Base-by-base conservation (phyloP, 169 alveolate genomes). In the Plasmodium blacklocki region DNA sequence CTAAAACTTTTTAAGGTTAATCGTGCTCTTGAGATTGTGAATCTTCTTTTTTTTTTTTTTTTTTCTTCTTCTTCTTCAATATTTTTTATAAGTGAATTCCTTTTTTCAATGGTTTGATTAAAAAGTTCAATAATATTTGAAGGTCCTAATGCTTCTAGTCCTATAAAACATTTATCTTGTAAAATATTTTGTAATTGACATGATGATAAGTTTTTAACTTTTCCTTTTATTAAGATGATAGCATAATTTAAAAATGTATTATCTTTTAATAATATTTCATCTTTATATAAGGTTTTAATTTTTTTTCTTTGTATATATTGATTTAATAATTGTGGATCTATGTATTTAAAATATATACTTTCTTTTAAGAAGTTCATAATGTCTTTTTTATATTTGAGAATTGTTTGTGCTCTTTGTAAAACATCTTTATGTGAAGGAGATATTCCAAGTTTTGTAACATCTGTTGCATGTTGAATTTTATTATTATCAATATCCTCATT, bases 121-220 rank as follows among this genome's bases (percentile, higher is more conserved):
- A 80, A 80, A n/a, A 80, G 63, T 18, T 80, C 90, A 29, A 80
- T 80, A 43, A 80, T 80, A 47, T 80, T 80, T 59, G 63, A 80
- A 14, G 90, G 90, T 8, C 90, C 90, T 43, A 80, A 72, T 1
- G 90, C 90, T 71, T 80, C 83, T 60, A 80, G 49, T n/a, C 73
- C 90, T 54, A 80, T 80, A 39, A 80, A 52, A 19, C 90, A 80
- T 60, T 67, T 80, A 19, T 56, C 54, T 15, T 11, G 73, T 9
- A 12, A n/a, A 0, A 56, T 45, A 43, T 26, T n/a, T 9, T 1
- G 26, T 18, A 29, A 56, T 6, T 21, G 2, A 67, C 47, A 29
- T 15, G 18, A 32, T 80, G 67, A 52, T 67, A 80, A 5, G 56
- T 68, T 80, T 80, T 43, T 66, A 47, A 80, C 83, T 54, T 49